Conservation (phyloP, 75 land plant genomes). For the Azolla pinnata region DNA sequence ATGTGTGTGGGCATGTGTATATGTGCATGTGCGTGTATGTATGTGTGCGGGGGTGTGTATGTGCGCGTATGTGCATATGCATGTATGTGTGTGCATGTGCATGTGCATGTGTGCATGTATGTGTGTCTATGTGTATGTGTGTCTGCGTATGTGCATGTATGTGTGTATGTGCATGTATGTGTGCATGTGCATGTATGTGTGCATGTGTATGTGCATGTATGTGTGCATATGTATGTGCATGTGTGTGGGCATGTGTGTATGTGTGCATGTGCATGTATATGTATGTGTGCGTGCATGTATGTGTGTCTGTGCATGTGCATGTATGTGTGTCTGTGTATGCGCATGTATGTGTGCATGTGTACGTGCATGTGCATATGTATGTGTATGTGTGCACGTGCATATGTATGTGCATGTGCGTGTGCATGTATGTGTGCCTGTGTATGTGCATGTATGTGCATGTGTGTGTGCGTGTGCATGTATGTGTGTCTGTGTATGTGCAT, state of each 20-base stretch:
- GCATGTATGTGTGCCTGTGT: not conserved
- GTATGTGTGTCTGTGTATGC: not conserved
- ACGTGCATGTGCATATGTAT: not conserved
- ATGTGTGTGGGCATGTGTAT: not conserved
- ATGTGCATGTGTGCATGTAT: not conserved
- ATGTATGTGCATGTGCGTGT: not conserved
- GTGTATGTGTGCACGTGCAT: not conserved
- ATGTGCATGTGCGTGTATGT: not conserved
- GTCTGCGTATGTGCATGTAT: not conserved
- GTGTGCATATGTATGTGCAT: not conserved
- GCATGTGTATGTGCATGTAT: not conserved
- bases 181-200: not conserved
- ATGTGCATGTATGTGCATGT: not conserved
- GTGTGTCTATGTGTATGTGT: not conserved
- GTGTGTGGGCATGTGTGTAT: not conserved
- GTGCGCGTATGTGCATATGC: not conserved
- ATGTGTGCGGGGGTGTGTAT: not conserved
- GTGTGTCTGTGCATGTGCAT: not conserved
- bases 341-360: not conserved
- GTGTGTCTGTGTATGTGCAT: not conserved
- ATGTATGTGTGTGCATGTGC: not conserved
- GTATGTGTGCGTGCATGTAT: not conserved
- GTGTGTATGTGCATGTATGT: not conserved
- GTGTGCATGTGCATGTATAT: not conserved
- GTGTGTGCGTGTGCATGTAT: not conserved